Conservation (phyloP, 179 eudicot species). For the Camellia oleifera region DNA sequence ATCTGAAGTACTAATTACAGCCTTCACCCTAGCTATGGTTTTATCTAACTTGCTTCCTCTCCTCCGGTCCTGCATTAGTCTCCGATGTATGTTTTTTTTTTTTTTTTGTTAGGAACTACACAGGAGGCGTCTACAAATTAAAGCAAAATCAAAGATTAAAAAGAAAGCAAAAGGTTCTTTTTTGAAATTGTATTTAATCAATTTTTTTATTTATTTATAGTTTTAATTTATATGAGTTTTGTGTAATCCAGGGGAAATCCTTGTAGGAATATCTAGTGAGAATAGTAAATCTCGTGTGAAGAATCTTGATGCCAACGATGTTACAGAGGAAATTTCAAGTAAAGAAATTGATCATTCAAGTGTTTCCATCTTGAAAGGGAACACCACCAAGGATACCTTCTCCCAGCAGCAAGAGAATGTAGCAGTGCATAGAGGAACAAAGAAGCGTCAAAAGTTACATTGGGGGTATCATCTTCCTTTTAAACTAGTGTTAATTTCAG, state of each 20-base stretch:
- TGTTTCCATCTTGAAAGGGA: conserved; percentile 16
- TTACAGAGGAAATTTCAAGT: conserved; percentile 16
- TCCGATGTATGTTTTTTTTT: not conserved
- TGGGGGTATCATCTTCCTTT: conserved; percentile 42
- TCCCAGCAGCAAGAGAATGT: conserved; percentile 18
- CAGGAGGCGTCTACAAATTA: conserved; percentile 47
- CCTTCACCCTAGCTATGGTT: not conserved
- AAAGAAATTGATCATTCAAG: conserved; percentile 15
- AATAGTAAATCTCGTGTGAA: conserved; percentile 17
- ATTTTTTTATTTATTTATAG: not conserved
- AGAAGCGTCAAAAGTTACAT: conserved; percentile 39
- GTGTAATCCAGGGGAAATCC: not conserved
- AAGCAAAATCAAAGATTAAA: conserved; percentile 37
- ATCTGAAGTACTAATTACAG: not conserved
- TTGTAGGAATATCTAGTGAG: conserved; percentile 19
- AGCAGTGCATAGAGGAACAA: conserved; percentile 14
- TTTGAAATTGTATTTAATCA: not conserved
- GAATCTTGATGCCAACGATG: conserved; percentile 19
- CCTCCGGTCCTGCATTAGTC: not conserved
- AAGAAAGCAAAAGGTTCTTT: conserved; percentile 36
- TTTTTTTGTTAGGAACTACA: conserved; percentile 39
- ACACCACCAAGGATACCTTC: not conserved
- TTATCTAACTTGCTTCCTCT: not conserved
- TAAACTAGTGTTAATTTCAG: not conserved
- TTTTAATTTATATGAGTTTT: not conserved